These are phyloP conservation scores for Tricholoma matsutake DNA, from an alignment of 768 basidiomycete genomes.

Conservation along the genomic window DNA sequence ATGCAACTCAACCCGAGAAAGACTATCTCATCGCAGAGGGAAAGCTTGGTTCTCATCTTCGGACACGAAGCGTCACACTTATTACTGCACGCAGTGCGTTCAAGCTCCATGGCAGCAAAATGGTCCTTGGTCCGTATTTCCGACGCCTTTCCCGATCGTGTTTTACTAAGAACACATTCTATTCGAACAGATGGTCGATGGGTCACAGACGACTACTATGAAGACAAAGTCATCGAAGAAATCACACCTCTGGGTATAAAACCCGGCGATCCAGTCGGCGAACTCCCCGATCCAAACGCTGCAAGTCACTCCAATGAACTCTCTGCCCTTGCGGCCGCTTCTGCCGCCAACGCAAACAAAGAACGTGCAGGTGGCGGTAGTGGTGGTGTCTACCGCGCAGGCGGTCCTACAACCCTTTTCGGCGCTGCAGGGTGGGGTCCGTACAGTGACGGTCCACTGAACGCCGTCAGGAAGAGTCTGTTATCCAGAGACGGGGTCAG, in stretches of 20 bases:
- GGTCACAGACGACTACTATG: slow-evolving; percentile 96
- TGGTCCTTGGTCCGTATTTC: slow-evolving; percentile 68
- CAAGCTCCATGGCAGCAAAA: slow-evolving; percentile 92
- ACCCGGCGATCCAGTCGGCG: slow-evolving; percentile 78
- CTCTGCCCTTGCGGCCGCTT: slow-evolving; percentile 35
- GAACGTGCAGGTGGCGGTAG: slow-evolving; percentile 50
- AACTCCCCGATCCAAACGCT: slow-evolving; percentile 73
- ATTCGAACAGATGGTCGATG: slow-evolving; percentile 74
- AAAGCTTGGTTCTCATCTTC: slow-evolving; percentile 84
- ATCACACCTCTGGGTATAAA: slow-evolving; percentile 80
- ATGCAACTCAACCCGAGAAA: slow-evolving; percentile 87
- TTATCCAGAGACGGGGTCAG: slow-evolving; percentile 77
- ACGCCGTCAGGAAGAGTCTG: slow-evolving; percentile 78
- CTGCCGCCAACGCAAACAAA: slow-evolving; percentile 32
- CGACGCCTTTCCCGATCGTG: neutral
- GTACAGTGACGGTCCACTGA: slow-evolving; percentile 83
- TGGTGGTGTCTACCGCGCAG: slow-evolving; percentile 82
- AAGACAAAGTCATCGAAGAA: slow-evolving; percentile 75
- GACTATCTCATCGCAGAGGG: slow-evolving; percentile 87
- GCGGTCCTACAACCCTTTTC: slow-evolving; percentile 91
- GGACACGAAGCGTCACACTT: slow-evolving; percentile 90
- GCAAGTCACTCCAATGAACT: slow-evolving; percentile 45
- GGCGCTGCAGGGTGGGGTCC: slow-evolving; percentile 83
- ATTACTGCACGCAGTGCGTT: slow-evolving; percentile 90
- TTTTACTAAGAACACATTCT: neutral